Evolutionary conservation across 2,329 filamentous ascomycete species (phyloP).

Genomic region (Ceratocystis ficicola): DNA sequence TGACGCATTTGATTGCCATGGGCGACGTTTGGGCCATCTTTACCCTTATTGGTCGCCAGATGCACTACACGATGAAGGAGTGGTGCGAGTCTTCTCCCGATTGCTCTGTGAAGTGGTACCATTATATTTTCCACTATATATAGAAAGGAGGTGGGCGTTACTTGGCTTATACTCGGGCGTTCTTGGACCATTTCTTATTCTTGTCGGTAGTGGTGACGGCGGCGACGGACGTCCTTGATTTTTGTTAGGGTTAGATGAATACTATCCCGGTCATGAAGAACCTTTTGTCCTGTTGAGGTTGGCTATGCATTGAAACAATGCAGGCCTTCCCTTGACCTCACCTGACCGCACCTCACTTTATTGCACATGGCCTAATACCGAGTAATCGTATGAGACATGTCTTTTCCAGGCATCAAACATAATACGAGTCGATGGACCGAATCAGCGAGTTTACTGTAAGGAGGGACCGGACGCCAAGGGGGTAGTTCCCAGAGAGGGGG

Average conservation of each 20-base stretch:
- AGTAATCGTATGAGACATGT: too few species aligned
- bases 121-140: background rate
- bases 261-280: too few species aligned
- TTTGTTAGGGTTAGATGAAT: background rate
- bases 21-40: slow-evolving; percentile 18
- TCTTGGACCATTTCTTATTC: background rate
- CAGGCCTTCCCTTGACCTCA: too few species aligned
- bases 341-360: too few species aligned
- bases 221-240: background rate
- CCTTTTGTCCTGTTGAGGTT: too few species aligned
- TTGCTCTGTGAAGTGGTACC: background rate
- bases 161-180: background rate
- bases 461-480: too few species aligned
- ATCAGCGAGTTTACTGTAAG: too few species aligned
- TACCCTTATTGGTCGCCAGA: slow-evolving; percentile 13
- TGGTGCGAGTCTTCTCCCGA: slow-evolving; percentile 16
- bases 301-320: too few species aligned
- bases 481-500: too few species aligned
- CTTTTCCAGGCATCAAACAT: too few species aligned
- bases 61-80: slow-evolving; percentile 20
- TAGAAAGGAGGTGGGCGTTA: background rate
- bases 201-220: background rate
- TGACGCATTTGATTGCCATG: slow-evolving; percentile 22
- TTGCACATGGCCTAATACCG: too few species aligned
- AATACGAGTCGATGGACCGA: too few species aligned